These are phyloP conservation scores for Scedosporium boydii DNA, from an alignment of 2,329 filamentous ascomycete genomes.

Conservation along the genomic window DNA sequence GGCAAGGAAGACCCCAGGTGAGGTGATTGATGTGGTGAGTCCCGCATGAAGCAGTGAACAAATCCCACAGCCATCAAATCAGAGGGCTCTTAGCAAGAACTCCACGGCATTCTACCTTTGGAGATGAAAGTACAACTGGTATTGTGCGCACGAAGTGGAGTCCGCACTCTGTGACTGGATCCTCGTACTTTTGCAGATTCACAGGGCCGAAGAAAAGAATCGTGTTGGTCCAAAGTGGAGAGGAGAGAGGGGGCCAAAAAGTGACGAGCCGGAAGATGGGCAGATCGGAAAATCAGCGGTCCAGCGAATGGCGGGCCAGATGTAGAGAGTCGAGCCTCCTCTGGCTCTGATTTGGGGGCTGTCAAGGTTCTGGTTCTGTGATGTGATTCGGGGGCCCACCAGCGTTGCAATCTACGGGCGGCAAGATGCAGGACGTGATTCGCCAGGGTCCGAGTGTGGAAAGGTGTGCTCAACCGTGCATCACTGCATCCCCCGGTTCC, in stretches of 20 bases:
- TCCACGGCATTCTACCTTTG: not conserved
- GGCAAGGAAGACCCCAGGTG: not conserved
- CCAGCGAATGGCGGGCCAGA: slow-evolving; percentile 2
- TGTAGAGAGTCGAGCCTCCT: not conserved
- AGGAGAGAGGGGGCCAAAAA: not conserved
- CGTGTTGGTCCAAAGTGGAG: not conserved
- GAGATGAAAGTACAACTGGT: too few species aligned
- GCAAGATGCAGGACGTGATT: slow-evolving; percentile 15
- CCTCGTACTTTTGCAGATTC: too few species aligned
- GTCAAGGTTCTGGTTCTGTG: not conserved
- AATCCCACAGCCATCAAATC: not conserved
- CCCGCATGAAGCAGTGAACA: not conserved
- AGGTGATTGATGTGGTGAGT: not conserved
- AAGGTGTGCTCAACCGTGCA: slow-evolving; percentile 8
- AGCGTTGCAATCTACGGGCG: slow-evolving; percentile 13
- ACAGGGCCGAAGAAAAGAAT: too few species aligned
- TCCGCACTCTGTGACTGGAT: too few species aligned
- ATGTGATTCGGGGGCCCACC: slow-evolving; percentile 8
- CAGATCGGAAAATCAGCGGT: not conserved
- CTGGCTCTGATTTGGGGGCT: slow-evolving; percentile 4
- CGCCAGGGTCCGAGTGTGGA: slow-evolving; percentile 6
- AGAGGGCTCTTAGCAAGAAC: not conserved
- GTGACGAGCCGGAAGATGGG: not conserved
- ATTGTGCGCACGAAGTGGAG: too few species aligned
- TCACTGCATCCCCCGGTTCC: slow-evolving; percentile 1